Percentiles rank a stretch among this genome's conserved stretches.
Evolutionary conservation across 331 rosid genomes (phyloP).

Genomic region (Stylosanthes scabra): DNA sequence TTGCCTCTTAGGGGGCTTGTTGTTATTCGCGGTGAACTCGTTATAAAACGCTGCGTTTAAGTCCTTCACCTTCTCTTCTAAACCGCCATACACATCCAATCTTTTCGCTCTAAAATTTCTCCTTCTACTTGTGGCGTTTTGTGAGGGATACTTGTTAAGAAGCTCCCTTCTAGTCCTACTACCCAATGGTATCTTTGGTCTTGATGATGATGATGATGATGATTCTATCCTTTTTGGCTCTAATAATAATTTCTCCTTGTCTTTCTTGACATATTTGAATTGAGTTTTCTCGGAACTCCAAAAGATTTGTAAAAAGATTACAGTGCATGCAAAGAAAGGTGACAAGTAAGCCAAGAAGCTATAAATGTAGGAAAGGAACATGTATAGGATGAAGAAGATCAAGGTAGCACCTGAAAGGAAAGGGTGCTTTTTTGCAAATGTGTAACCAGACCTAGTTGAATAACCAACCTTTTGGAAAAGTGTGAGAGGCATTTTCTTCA

Average conservation of each 20-base stretch:
- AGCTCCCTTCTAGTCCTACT: constrained; percentile 27
- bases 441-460: constrained; percentile 45
- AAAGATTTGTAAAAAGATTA: constrained; percentile 61
- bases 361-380: constrained; percentile 59
- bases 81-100: constrained; percentile 45
- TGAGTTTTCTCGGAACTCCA: constrained; percentile 78
- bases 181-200: constrained; percentile 10
- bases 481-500: constrained; percentile 51
- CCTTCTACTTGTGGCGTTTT: constrained; percentile 57
- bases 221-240: constrained; percentile 31
- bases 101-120: constrained; percentile 47
- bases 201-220: not conserved
- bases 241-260: constrained; percentile 4
- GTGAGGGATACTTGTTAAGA: constrained; percentile 41
- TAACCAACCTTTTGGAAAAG: constrained; percentile 45
- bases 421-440: constrained; percentile 61
- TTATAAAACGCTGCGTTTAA: constrained; percentile 30
- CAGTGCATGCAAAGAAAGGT: constrained; percentile 64
- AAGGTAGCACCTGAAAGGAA: constrained; percentile 42
- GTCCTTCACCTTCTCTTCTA: constrained; percentile 36
- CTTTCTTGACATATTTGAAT: constrained; percentile 45
- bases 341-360: constrained; percentile 55
- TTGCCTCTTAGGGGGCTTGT: constrained; percentile 20
- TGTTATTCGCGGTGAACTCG: constrained; percentile 24
- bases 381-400: constrained; percentile 45